Evolutionary conservation across 768 basidiomycete genomes (phyloP), one percentile per base, ranked within the genome.

Genomic region (Lactarius hengduanensis): DNA sequence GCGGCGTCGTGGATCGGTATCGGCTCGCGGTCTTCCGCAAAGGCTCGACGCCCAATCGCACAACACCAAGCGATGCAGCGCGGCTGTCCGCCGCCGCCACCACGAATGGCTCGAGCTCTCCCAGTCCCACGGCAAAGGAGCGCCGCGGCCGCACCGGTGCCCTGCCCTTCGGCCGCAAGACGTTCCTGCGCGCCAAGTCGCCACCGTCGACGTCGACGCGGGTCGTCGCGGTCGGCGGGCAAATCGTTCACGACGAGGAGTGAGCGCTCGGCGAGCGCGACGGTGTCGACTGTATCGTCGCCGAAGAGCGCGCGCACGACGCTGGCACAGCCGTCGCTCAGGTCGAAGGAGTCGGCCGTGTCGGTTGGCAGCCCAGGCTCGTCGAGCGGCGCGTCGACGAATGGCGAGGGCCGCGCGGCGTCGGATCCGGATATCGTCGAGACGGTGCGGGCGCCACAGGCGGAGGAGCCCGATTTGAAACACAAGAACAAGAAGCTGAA

Each of bases 1-100:
- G 93, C n/a, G 94, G 94, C 6, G 91, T 95, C 57, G 92, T 94
- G 60, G 94, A 96, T 74, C 83, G 90, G 62, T 96, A 96, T 74
- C 82, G 86, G 64, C 80, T 96, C 62, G 87, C 90, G 18, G 92
- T 94, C 26, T 94, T 94, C 83, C 84, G 92, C 62, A 94, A 93
- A 74, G 82, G 83, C n/a, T 86, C 88, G 16, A 89, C 87, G 13
- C 86, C 89, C 5, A 79, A 82, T 58, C 79, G 82, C 15, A 71
- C 78, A 30, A 75, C 83, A 69, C 90, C 88, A 41, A 81, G 81
- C 34, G 83, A 86, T 45, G 61, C 77, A 8, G 76, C 77, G 41
- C 50, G 62, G 10, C 36, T 16, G 26, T 62, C 65, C 10, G 69
- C 72, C 5, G 69, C 72, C 6, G 71, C 78, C 6, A n/a, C 18